A percentile compares a stretch with the other conserved stretches of the same genome.
These are phyloP conservation scores for Liriodendron chinense DNA, from an alignment of 164 flowering plant genomes.

Conservation along the genomic window DNA sequence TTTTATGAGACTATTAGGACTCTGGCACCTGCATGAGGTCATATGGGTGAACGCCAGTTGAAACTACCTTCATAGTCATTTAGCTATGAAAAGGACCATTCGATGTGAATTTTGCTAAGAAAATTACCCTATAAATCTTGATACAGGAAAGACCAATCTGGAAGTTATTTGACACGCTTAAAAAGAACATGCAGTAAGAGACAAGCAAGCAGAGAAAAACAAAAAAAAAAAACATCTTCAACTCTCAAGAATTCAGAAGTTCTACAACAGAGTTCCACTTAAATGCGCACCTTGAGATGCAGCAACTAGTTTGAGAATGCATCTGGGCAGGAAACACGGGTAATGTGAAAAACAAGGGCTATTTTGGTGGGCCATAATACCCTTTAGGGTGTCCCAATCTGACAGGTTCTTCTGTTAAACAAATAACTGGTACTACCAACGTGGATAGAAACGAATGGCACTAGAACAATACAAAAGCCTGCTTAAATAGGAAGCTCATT, in stretches of 20 bases:
- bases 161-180: too few relatives aligned
- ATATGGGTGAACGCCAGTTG: too few relatives aligned
- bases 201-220: too few relatives aligned
- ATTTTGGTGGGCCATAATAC: not conserved
- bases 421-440: not conserved
- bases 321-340: not conserved
- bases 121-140: too few relatives aligned
- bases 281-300: not conserved
- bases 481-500: not conserved
- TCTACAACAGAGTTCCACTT: not conserved
- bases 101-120: too few relatives aligned
- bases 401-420: not conserved
- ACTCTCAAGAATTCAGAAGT: not conserved
- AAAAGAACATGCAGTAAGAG: too few relatives aligned
- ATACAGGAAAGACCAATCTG: too few relatives aligned
- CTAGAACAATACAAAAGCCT: not conserved
- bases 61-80: too few relatives aligned
- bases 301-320: not conserved
- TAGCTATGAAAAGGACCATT: too few relatives aligned
- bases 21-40: too few relatives aligned
- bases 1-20: too few relatives aligned
- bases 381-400: not conserved
- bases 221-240: not conserved
- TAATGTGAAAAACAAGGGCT: not conserved
- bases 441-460: not conserved